phyloP scores from a whole-genome alignment of 768 basidiomycete species.

The Collybia mongolica region DNA sequence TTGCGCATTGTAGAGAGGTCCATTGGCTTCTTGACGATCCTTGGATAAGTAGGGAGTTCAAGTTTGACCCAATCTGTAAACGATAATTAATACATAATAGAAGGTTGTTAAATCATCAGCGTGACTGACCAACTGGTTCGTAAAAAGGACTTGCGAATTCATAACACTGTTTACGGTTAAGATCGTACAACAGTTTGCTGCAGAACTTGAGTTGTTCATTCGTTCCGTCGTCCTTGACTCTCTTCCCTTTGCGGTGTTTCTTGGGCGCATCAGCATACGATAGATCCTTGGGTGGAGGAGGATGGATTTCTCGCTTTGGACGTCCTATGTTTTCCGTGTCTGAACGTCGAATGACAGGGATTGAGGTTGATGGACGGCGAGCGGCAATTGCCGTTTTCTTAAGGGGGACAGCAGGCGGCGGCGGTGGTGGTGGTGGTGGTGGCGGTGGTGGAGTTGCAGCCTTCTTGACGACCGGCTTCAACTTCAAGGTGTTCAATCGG shows the following conservation, averaged over 20 bases:
- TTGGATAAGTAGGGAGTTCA: constrained; percentile 81
- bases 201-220: constrained; percentile 87
- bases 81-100: constrained; percentile 7
- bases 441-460: constrained; percentile 48
- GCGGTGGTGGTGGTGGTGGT: constrained; percentile 28
- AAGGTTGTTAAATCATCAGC: constrained; percentile 1
- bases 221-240: constrained; percentile 61
- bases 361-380: constrained; percentile 76
- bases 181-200: constrained; percentile 66
- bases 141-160: constrained; percentile 81
- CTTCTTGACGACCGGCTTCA: constrained; percentile 39
- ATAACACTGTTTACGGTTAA: constrained; percentile 79
- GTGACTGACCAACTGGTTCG: constrained; percentile 83
- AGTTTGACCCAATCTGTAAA: constrained; percentile 71
- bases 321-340: constrained; percentile 63
- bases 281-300: constrained; percentile 89
- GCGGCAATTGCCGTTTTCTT: constrained; percentile 47
- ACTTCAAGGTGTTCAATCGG: background rate
- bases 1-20: constrained; percentile 86
- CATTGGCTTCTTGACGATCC: constrained; percentile 93
- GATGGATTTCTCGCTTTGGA: constrained; percentile 98
- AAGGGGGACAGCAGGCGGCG: constrained; percentile 39
- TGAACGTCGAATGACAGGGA: constrained; percentile 81
- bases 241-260: constrained; percentile 63
- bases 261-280: constrained; percentile 78